Conservation (phyloP, 441 rosid species). For the Jatropha multifida region DNA sequence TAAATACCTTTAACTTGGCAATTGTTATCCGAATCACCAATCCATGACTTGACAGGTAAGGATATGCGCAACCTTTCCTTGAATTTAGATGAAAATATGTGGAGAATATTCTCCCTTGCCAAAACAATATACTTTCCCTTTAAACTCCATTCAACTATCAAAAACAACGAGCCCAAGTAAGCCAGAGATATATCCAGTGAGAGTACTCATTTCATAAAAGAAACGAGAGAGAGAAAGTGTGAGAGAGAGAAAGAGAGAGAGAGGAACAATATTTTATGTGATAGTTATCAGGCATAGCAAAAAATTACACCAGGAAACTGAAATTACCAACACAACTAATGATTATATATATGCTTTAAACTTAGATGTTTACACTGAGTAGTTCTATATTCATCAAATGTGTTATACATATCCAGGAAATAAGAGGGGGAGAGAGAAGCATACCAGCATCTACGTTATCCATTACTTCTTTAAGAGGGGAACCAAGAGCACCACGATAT, state of each 20-base stretch:
- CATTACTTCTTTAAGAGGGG: conserved; percentile 51
- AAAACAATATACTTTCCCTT: conserved; percentile 70
- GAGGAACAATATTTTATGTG: too few relatives aligned
- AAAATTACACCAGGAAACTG: background rate
- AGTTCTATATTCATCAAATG: too few relatives aligned
- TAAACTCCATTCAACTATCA: conserved; percentile 79
- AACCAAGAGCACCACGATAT: conserved; percentile 48
- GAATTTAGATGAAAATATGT: conserved; percentile 65
- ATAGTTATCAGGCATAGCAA: background rate
- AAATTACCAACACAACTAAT: too few relatives aligned
- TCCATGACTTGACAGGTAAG: conserved; percentile 60
- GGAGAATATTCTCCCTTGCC: conserved; percentile 53
- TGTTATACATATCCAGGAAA: background rate
- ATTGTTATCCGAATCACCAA: conserved; percentile 43
- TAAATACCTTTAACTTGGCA: conserved; percentile 62
- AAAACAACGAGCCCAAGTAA: conserved; percentile 21
- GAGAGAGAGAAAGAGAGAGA: too few relatives aligned
- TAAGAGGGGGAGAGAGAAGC: background rate
- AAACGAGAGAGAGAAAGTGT: too few relatives aligned
- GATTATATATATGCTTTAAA: too few relatives aligned
- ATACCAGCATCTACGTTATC: conserved; percentile 83
- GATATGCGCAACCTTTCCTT: conserved; percentile 52
- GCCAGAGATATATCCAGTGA: conserved; percentile 6
- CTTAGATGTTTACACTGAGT: too few relatives aligned
- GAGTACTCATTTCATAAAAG: background rate